phyloP scores from a whole-genome alignment of 805 yeast genomes.

The Candida insectalens region DNA sequence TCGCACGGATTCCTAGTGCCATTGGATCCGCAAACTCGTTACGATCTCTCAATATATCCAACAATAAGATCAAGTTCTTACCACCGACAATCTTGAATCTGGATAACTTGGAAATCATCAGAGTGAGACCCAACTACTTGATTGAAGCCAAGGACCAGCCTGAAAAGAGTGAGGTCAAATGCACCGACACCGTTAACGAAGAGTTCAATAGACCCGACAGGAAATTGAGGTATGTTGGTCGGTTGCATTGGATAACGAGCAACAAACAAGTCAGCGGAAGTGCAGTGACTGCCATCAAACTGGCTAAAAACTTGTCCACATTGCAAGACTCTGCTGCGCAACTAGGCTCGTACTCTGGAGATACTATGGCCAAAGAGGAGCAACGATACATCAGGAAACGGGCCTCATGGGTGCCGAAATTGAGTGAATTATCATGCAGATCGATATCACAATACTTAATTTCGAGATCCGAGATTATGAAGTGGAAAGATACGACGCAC shows the following conservation, averaged over 20 bases:
- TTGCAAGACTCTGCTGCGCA: constrained; percentile 15
- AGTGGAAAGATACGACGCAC: constrained; percentile 44
- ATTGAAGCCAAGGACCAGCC: constrained; percentile 1
- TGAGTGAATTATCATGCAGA: constrained; percentile 39
- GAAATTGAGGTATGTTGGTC: constrained; percentile 16
- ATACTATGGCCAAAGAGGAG: constrained; percentile 2
- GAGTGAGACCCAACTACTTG: constrained; percentile 1
- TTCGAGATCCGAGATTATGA: constrained; percentile 41
- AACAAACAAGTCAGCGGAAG: constrained; percentile 14
- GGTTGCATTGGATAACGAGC: constrained; percentile 20
- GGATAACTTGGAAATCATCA: constrained; percentile 29
- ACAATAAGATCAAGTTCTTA: constrained; percentile 39
- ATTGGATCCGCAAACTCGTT: constrained; percentile 31
- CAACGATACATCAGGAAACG: constrained; percentile 8
- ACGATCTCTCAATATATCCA: constrained; percentile 41
- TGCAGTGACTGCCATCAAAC: constrained; percentile 13
- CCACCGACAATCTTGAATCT: constrained; percentile 46
- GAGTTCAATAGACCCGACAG: constrained; percentile 6
- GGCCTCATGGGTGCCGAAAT: constrained; percentile 30
- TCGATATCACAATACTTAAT: constrained; percentile 41
- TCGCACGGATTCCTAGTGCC: constrained; percentile 38
- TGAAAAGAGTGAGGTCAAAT: not conserved
- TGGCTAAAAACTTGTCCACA: constrained; percentile 23
- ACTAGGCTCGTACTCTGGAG: not conserved
- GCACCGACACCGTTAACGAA: not conserved